Evolutionary conservation across 1,284 basidiomycete genomes (phyloP).

Genomic region (Moesziomyces parantarcticus): DNA sequence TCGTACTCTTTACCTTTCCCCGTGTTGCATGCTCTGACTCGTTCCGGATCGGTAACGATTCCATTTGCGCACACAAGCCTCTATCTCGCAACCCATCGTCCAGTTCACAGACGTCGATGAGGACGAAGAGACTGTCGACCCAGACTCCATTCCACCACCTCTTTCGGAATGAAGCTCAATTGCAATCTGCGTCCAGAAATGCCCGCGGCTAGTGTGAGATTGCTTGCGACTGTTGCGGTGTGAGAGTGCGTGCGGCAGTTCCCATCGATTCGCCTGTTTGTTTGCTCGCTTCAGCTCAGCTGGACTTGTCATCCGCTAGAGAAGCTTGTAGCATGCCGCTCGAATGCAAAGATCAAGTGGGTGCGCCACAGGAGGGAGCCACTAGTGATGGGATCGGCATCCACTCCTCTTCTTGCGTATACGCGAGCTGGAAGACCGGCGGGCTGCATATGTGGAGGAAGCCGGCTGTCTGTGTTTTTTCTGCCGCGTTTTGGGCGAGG

Average conservation of each 20-base stretch:
- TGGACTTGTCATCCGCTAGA: no score
- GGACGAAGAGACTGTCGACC: slow-evolving; percentile 32
- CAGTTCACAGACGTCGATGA: slow-evolving; percentile 43
- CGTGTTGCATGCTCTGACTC: not conserved
- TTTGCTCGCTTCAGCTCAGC: no score
- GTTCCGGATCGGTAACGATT: no score
- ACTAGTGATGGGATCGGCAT: no score
- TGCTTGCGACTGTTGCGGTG: no score
- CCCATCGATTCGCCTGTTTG: no score
- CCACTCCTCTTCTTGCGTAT: not conserved
- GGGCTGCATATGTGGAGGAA: not conserved
- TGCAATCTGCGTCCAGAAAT: not conserved
- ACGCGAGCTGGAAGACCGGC: no score
- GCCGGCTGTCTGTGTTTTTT: not conserved
- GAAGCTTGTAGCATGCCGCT: no score
- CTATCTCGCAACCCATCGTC: slow-evolving; percentile 43
- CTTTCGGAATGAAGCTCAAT: slow-evolving; percentile 16
- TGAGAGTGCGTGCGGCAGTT: not conserved
- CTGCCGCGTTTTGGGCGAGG: not conserved
- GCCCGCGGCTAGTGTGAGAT: no score
- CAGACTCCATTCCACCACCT: slow-evolving; percentile 31
- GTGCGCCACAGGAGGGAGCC: no score
- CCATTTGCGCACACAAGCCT: slow-evolving; percentile 6
- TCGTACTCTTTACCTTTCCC: not conserved
- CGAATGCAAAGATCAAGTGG: no score